phyloP scores from a whole-genome alignment of 305 asterid genomes.

The Andrographis paniculata region DNA sequence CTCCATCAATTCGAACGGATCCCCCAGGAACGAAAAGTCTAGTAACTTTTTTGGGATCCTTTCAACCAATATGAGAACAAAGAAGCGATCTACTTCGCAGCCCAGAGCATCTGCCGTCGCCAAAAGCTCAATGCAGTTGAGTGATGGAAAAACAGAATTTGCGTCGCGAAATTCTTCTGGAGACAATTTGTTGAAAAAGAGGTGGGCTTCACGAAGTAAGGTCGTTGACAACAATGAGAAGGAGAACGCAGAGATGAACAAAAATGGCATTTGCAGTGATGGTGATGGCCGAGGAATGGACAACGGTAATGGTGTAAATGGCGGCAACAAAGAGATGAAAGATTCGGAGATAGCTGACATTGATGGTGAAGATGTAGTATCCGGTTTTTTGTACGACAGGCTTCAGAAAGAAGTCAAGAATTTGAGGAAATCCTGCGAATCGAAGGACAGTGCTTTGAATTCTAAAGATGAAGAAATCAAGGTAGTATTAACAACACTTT shows the following conservation, averaged over 20 bases:
- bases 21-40: constrained; percentile 41
- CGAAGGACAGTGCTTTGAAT: constrained; percentile 40
- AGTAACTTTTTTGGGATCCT: constrained; percentile 47
- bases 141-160: constrained; percentile 17
- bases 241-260: constrained; percentile 47
- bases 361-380: constrained; percentile 51
- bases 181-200: constrained; percentile 34
- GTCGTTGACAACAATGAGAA: constrained; percentile 37
- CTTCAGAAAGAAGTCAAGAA: constrained; percentile 81
- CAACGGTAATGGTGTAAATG: constrained; percentile 19
- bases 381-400: constrained; percentile 75
- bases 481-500: constrained; percentile 27
- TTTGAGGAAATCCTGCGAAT: constrained; percentile 55
- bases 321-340: constrained; percentile 26
- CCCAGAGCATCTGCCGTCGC: constrained; percentile 47
- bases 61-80: constrained; percentile 43
- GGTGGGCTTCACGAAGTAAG: constrained; percentile 59
- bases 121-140: constrained; percentile 25
- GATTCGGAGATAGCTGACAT: constrained; percentile 19
- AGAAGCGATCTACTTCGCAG: constrained; percentile 57
- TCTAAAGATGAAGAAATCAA: constrained; percentile 75
- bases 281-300: constrained; percentile 13
- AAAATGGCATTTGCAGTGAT: neutral
- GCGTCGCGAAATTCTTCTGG: constrained; percentile 22
- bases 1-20: constrained; percentile 26